Conservation (phyloP, 805 yeast genomes). For the Schwanniomyces pseudopolymorphus region DNA sequence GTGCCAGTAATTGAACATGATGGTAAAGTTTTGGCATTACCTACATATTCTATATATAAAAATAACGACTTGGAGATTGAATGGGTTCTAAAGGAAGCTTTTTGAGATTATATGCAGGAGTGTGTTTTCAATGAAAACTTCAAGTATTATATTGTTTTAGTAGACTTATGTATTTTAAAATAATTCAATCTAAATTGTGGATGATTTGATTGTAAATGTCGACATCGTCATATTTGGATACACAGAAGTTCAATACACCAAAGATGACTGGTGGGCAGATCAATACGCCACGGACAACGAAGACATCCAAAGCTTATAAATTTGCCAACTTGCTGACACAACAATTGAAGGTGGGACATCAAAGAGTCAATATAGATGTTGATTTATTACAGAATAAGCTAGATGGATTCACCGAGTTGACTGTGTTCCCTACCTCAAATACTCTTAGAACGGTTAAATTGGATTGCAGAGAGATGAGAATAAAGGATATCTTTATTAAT, state of each 20-base stretch:
- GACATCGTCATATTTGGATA: conserved; percentile 9
- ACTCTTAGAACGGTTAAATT: conserved; percentile 58
- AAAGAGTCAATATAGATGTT: conserved; percentile 75
- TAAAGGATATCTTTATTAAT: conserved; percentile 63
- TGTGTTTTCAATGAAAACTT: not conserved
- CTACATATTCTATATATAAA: conserved; percentile 11
- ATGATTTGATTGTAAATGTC: conserved; percentile 8
- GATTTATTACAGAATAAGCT: conserved; percentile 63
- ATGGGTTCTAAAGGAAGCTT: conserved; percentile 9
- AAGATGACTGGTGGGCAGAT: conserved; percentile 7
- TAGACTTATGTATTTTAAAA: not conserved
- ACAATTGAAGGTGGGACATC: conserved; percentile 77
- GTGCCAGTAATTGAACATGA: conserved; percentile 9
- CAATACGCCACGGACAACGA: conserved; percentile 19
- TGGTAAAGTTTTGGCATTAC: conserved; percentile 8
- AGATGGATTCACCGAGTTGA: conserved; percentile 77
- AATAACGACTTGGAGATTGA: conserved; percentile 10
- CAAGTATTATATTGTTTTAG: not conserved
- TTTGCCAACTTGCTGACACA: conserved; percentile 34
- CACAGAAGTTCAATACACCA: conserved; percentile 8
- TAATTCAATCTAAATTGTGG: conserved; percentile 2
- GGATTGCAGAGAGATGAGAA: conserved; percentile 76
- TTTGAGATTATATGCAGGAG: not conserved
- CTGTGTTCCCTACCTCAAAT: conserved; percentile 69
- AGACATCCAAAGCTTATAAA: conserved; percentile 17